Evolutionary conservation across 129 eudicot genomes (phyloP), one percentile per base, ranked within the genome.

Genomic region (Chrysanthemum lavandulifolium): DNA sequence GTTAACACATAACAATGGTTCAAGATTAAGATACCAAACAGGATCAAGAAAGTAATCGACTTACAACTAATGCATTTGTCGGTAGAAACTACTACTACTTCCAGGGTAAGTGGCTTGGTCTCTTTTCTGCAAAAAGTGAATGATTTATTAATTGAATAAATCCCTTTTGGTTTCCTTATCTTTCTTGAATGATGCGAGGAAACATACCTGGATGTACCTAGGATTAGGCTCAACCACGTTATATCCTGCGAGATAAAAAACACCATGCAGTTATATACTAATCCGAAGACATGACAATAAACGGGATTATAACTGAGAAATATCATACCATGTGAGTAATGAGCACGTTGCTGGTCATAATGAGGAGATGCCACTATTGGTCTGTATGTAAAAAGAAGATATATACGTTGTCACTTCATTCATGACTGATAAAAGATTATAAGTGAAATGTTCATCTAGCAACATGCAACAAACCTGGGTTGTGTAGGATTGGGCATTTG

Each of bases 51-150:
- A 56, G 53, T 0, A 21, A 54, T 69, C 10, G 18, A 82, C 88
- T 75, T 74, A 87, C 88, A 65, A 74, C 79, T 81, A 64, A 72
- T 18, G 77, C 77, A 12, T 71, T 55, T 27, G 31, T 16, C 76
- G 77, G 65, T 79, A 79, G 40, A 72, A 13, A 47, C 57, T 77
- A 62, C 66, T 62, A 66, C 75, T 1, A 40, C 1, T 77, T 71
- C 85, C 87, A 75, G 62, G 74, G 83, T 80, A 78, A 57, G 83
- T 76, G 71, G 72, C 52, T 55, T 67, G 78, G 57, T 80, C 85
- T 77, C 87, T 77, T 60, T 61, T 61, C 90, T 86, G 81, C 79
- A 76, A 76, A 73, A 63, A 12, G 60, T 1, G 52, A 25, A 36
- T 3, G 5, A 25, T 29, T 15, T 14, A 2, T 61, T 57, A 6